These are phyloP conservation scores for Casuarina glauca DNA, from an alignment of 306 rosid genomes.

Conservation along the genomic window DNA sequence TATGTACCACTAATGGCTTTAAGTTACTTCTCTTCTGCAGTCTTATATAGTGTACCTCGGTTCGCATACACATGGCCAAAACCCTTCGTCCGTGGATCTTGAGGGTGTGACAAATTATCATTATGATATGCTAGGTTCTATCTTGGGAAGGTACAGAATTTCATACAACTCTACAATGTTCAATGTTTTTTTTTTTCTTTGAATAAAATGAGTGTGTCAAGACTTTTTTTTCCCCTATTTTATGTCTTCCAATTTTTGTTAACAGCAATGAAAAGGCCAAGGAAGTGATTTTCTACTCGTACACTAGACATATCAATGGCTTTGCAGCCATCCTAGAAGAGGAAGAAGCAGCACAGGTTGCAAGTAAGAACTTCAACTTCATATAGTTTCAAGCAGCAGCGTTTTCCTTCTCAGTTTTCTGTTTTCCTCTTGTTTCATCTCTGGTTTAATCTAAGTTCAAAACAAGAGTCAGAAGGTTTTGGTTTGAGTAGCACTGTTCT, in stretches of 20 bases:
- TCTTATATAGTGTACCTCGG: constrained; percentile 80
- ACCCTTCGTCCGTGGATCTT: constrained; percentile 22
- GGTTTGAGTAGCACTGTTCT: background rate
- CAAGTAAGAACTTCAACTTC: constrained; percentile 34
- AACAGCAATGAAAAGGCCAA: constrained; percentile 47
- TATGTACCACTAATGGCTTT: background rate
- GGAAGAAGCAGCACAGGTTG: constrained; percentile 42
- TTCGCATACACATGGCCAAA: constrained; percentile 36
- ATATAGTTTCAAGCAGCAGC: too few relatives aligned
- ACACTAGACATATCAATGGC: constrained; percentile 60
- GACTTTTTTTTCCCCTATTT: background rate
- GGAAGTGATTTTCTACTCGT: constrained; percentile 64
- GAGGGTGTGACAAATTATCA: constrained; percentile 42
- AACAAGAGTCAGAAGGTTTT: background rate
- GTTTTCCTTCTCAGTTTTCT: background rate
- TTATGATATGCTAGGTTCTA: constrained; percentile 48
- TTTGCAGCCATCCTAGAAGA: constrained; percentile 76
- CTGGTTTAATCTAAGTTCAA: too few relatives aligned
- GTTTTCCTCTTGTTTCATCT: too few relatives aligned
- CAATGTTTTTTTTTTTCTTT: background rate
- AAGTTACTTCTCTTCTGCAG: constrained; percentile 27
- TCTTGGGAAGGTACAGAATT: constrained; percentile 51
- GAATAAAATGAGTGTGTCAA: background rate
- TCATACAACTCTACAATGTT: background rate
- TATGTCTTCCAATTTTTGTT: background rate